Percentiles rank a stretch among this genome's conserved stretches.
phyloP scores from a whole-genome alignment of 495 filamentous ascomycete species.

The Podospora appendiculata region DNA sequence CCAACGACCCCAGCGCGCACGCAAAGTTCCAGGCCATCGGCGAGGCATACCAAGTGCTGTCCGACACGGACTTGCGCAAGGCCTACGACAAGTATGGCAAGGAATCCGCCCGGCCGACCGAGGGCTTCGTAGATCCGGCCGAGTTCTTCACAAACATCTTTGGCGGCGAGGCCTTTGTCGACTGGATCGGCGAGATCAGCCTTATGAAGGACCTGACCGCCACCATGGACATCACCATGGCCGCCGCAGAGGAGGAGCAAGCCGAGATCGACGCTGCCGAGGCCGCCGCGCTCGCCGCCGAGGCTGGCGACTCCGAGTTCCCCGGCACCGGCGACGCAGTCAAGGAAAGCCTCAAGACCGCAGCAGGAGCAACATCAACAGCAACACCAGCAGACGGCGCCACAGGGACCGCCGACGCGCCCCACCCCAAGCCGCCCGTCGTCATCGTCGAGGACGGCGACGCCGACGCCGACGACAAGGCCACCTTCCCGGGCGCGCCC shows the following conservation, averaged over 20 bases:
- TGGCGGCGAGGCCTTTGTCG: slow-evolving; percentile 89
- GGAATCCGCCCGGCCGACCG: slow-evolving; percentile 75
- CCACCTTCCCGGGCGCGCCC: not conserved
- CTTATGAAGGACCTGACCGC: slow-evolving; percentile 86
- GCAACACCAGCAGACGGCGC: slow-evolving; percentile 11
- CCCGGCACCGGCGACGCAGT: slow-evolving; percentile 40
- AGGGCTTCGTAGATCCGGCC: slow-evolving; percentile 90
- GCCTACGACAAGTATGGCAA: slow-evolving; percentile 97
- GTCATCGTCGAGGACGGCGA: slow-evolving; percentile 41
- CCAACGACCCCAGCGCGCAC: slow-evolving; percentile 90
- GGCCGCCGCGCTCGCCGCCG: slow-evolving; percentile 47
- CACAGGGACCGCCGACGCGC: slow-evolving; percentile 12
- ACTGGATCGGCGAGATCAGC: slow-evolving; percentile 85
- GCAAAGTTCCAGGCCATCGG: slow-evolving; percentile 91
- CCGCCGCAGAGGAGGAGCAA: slow-evolving; percentile 60
- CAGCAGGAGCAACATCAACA: slow-evolving; percentile 8
- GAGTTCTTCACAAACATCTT: slow-evolving; percentile 99
- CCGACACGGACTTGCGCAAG: slow-evolving; percentile 73
- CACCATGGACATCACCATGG: slow-evolving; percentile 85
- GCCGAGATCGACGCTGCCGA: slow-evolving; percentile 33
- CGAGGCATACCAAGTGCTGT: slow-evolving; percentile 96
- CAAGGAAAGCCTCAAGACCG: slow-evolving; percentile 39
- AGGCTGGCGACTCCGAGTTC: slow-evolving; percentile 33
- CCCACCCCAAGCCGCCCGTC: slow-evolving; percentile 15
- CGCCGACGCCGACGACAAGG: not conserved